Conservation (phyloP, 108 stramenopile genomes). For the Stephanodiscus minutulus region DNA sequence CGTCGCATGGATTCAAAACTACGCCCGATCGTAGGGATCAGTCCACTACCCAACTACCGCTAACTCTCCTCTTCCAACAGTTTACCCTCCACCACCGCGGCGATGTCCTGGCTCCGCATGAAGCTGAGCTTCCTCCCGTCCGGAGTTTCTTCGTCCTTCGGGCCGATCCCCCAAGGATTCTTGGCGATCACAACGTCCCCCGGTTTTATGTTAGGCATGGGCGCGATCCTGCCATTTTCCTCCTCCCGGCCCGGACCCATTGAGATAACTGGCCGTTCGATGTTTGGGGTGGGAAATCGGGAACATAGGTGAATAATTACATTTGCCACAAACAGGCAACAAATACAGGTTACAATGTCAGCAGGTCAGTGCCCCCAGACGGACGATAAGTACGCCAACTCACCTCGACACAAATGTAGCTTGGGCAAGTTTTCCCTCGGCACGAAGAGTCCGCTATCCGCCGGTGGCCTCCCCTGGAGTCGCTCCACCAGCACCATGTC, state of each 20-base stretch:
- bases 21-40: not conserved
- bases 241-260: conserved; percentile 84
- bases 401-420: conserved; percentile 71
- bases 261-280: conserved; percentile 49
- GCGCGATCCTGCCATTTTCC: conserved; percentile 80
- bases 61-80: conserved; percentile 24
- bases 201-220: conserved; percentile 75
- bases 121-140: conserved; percentile 89
- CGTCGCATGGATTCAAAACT: not conserved
- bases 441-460: conserved; percentile 73
- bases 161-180: conserved; percentile 93
- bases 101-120: conserved; percentile 80
- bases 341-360: not conserved
- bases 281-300: not conserved
- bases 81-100: conserved; percentile 71
- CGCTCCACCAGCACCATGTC: conserved; percentile 92
- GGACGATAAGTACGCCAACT: conserved; percentile 17
- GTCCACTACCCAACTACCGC: not conserved
- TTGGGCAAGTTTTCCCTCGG: conserved; percentile 84
- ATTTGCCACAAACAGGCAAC: not conserved
- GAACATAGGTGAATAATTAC: not conserved
- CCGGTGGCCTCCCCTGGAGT: conserved; percentile 68
- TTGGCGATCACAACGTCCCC: conserved; percentile 85
- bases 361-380: not conserved
- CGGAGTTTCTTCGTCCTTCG: conserved; percentile 86